phyloP scores from a whole-genome alignment of 2,329 filamentous ascomycete genomes.

The Didymella exigua region DNA sequence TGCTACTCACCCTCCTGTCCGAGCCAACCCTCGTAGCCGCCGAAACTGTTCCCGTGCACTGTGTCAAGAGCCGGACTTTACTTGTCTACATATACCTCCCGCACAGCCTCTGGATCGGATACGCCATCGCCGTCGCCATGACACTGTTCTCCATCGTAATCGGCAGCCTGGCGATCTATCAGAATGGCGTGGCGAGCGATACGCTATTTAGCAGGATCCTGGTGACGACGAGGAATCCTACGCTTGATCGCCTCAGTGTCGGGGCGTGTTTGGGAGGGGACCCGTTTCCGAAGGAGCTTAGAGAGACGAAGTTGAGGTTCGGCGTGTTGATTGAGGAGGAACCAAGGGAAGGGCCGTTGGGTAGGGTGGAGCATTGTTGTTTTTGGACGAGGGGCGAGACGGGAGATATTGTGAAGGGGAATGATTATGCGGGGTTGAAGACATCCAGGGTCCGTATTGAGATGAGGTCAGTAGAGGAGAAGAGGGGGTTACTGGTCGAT shows the following conservation, averaged over 20 bases:
- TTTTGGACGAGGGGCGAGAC: slow-evolving; percentile 49
- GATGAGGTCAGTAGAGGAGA: not conserved
- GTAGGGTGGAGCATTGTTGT: slow-evolving; percentile 46
- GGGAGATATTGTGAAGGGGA: slow-evolving; percentile 46
- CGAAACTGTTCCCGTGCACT: slow-evolving; percentile 29
- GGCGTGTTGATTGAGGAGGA: slow-evolving; percentile 48
- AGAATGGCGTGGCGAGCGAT: slow-evolving; percentile 47
- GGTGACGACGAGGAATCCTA: slow-evolving; percentile 48
- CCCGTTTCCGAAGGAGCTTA: slow-evolving; percentile 49
- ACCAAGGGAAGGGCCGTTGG: slow-evolving; percentile 37
- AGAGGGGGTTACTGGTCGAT: slow-evolving; percentile 4
- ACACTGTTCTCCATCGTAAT: slow-evolving; percentile 39
- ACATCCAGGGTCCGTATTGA: not conserved
- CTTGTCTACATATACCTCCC: slow-evolving; percentile 43
- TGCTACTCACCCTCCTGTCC: slow-evolving; percentile 44
- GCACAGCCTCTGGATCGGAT: slow-evolving; percentile 44
- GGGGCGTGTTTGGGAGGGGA: slow-evolving; percentile 50
- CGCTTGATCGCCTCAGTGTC: slow-evolving; percentile 47
- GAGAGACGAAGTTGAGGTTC: slow-evolving; percentile 46
- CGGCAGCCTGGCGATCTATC: slow-evolving; percentile 41
- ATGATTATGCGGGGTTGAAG: slow-evolving; percentile 45
- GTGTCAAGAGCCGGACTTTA: slow-evolving; percentile 33
- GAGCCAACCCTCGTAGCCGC: slow-evolving; percentile 41
- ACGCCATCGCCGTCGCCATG: slow-evolving; percentile 40
- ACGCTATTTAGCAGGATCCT: slow-evolving; percentile 47